Evolutionary conservation across 139 green algal genomes (phyloP).

Genomic region (Chlorella sp.): DNA sequence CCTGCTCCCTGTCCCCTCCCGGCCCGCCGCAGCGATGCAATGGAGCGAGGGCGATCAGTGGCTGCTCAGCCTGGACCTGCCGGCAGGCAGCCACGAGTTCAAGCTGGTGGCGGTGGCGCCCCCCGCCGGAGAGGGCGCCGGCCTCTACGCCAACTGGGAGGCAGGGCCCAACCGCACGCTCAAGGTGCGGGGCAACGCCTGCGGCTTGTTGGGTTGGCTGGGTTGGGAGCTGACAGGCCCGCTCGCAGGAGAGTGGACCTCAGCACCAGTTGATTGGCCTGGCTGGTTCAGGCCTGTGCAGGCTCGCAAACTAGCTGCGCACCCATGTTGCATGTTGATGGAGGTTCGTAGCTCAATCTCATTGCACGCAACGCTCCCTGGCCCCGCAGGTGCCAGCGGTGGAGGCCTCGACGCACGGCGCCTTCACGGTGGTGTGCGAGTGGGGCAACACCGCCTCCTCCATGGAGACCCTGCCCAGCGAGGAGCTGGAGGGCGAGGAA

Average conservation of each 20-base stretch:
- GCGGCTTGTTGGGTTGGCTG: too few species aligned
- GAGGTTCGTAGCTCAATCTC: too few species aligned
- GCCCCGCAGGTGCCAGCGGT: not conserved
- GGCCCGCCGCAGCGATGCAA: constrained; percentile 45
- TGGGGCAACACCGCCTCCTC: constrained; percentile 14
- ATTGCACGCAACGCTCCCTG: not conserved
- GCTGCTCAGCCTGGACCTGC: constrained; percentile 37
- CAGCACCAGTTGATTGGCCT: too few species aligned
- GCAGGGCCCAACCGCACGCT: constrained; percentile 32
- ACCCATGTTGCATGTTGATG: too few species aligned
- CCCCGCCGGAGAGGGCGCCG: not conserved
- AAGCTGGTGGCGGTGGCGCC: constrained; percentile 32
- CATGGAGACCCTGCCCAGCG: constrained; percentile 7
- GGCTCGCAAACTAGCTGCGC: too few species aligned
- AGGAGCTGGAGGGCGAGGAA: not conserved
- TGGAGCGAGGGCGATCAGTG: constrained; percentile 59
- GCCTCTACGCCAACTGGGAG: constrained; percentile 29
- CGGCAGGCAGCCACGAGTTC: constrained; percentile 52
- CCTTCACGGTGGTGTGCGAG: constrained; percentile 16
- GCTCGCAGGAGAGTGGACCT: too few species aligned
- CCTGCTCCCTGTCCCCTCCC: too few species aligned
- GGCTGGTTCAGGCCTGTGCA: too few species aligned
- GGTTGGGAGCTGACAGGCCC: too few species aligned
- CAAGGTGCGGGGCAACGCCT: not conserved
- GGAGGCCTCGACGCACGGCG: not conserved